These are phyloP conservation scores for Zygosaccharomyces sapae DNA, from an alignment of 1,139 yeast genomes.

Conservation along the genomic window DNA sequence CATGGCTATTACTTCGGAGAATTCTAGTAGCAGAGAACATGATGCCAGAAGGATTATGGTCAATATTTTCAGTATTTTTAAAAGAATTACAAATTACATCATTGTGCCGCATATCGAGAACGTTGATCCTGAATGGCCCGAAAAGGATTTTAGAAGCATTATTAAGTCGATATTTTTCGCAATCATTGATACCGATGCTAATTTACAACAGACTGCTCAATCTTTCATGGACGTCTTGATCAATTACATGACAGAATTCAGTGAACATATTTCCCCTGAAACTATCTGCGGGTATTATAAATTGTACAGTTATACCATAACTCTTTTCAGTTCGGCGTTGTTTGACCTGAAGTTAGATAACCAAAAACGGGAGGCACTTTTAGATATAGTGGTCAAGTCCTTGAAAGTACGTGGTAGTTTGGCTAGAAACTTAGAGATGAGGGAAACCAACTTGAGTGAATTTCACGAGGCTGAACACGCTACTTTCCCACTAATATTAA, in stretches of 20 bases:
- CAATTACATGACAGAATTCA: constrained; percentile 22
- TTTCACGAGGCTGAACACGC: constrained; percentile 21
- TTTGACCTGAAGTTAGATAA: constrained; percentile 29
- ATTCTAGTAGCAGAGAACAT: constrained; percentile 13
- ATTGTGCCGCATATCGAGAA: constrained; percentile 22
- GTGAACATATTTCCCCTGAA: constrained; percentile 15
- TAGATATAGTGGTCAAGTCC: constrained; percentile 26
- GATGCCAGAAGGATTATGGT: constrained; percentile 33
- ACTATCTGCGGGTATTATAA: constrained; percentile 22
- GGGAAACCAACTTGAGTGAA: constrained; percentile 2
- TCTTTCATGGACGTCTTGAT: constrained; percentile 25
- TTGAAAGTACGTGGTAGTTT: constrained; percentile 25
- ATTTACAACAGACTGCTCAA: constrained; percentile 19
- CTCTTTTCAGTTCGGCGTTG: constrained; percentile 30
- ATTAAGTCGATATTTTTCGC: constrained; percentile 25
- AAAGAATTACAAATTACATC: constrained; percentile 30
- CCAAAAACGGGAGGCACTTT: constrained; percentile 25
- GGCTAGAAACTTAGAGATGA: constrained; percentile 15
- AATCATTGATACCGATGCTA: constrained; percentile 17
- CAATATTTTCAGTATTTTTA: constrained; percentile 33
- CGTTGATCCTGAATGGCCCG: constrained; percentile 22
- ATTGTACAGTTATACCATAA: constrained; percentile 28
- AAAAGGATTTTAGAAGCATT: constrained; percentile 24
- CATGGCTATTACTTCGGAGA: constrained; percentile 12
- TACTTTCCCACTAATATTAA: constrained; percentile 25